phyloP scores from a whole-genome alignment of 192 early-diverging fungal species.

The Thoreauomyces humboldtii region DNA sequence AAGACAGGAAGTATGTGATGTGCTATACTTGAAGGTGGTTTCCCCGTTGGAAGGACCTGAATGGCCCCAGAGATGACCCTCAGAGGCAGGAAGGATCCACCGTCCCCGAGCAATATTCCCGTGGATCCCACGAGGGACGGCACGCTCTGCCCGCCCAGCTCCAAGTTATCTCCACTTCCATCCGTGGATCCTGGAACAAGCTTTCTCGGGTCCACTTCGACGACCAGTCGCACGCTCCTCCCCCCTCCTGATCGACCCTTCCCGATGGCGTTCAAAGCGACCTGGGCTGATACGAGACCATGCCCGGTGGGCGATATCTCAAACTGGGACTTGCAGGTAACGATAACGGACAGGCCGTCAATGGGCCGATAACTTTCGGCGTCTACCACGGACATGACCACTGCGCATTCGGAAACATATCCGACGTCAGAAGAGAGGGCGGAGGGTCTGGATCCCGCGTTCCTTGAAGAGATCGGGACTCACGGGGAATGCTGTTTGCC shows the following conservation, averaged over 20 bases:
- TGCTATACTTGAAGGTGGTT: neutral
- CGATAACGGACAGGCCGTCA: neutral
- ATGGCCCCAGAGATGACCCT: neutral
- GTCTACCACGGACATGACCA: neutral
- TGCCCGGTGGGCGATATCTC: neutral
- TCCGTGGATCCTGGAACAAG: neutral
- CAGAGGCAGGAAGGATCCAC: neutral
- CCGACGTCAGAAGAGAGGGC: neutral
- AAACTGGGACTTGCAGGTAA: neutral
- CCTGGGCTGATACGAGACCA: neutral
- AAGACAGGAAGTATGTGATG: no score
- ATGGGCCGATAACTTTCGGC: neutral
- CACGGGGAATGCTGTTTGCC: slow-evolving; percentile 3
- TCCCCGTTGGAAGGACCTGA: neutral
- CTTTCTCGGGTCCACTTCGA: slow-evolving; percentile 4
- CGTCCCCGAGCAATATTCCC: neutral
- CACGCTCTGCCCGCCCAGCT: neutral
- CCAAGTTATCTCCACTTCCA: neutral
- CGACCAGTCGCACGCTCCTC: neutral
- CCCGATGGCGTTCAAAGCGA: neutral
- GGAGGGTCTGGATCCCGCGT: neutral
- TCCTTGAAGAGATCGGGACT: neutral
- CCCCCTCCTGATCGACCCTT: neutral
- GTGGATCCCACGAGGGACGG: neutral
- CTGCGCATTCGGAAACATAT: slow-evolving; percentile 3